Conservation (phyloP, 169 alveolate species). For the Sarcocystis neurona region DNA sequence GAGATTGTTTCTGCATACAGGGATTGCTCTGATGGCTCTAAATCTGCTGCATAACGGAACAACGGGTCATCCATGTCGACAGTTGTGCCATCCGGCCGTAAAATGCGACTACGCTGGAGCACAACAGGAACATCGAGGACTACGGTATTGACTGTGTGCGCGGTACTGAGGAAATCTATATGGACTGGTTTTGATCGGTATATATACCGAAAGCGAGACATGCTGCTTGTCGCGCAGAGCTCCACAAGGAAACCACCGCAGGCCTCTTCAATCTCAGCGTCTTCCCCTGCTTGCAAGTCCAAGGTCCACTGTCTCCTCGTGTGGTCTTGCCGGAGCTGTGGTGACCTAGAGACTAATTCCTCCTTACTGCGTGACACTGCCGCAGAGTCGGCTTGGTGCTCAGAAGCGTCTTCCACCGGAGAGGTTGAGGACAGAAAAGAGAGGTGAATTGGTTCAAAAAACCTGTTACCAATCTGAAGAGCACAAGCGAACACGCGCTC, state of each 20-base stretch:
- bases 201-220: constrained; percentile 33
- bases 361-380: too few relatives aligned
- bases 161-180: not conserved
- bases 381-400: too few relatives aligned
- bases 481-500: too few relatives aligned
- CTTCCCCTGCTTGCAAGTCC: constrained; percentile 38
- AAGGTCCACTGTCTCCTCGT: too few relatives aligned
- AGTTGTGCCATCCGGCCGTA: not conserved
- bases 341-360: too few relatives aligned
- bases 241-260: constrained; percentile 44
- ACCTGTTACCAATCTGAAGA: too few relatives aligned
- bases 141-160: not conserved
- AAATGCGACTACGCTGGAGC: not conserved
- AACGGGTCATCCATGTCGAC: not conserved
- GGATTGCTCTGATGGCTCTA: not conserved
- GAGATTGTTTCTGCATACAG: constrained; percentile 8
- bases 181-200: constrained; percentile 48
- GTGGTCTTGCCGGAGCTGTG: too few relatives aligned
- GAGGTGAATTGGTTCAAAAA: too few relatives aligned
- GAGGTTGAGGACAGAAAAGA: too few relatives aligned
- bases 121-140: not conserved
- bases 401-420: too few relatives aligned
- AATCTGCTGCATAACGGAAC: constrained; percentile 15
- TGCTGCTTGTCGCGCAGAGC: constrained; percentile 39
- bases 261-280: constrained; percentile 42